Conservation (phyloP, 345 rosid species). For the Litchi chinensis region DNA sequence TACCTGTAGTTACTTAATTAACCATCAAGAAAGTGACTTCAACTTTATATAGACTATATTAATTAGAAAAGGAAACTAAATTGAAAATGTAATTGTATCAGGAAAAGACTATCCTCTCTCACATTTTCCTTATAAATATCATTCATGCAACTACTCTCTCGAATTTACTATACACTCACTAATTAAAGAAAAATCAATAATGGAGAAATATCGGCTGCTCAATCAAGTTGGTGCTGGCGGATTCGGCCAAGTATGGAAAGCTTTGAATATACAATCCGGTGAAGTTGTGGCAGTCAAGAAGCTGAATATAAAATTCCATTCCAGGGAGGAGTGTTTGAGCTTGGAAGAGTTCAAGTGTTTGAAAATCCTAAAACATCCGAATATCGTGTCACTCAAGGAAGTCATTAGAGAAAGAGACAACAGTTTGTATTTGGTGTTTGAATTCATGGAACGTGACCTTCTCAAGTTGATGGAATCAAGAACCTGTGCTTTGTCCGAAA, state of each 20-base stretch:
- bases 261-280: not conserved
- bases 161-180: no score
- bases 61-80: no score
- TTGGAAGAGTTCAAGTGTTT: slow-evolving; percentile 42
- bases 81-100: no score
- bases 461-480: slow-evolving; percentile 39
- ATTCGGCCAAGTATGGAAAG: not conserved
- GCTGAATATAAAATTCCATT: not conserved
- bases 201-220: not conserved
- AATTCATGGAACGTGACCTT: slow-evolving; percentile 53
- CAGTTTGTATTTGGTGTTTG: slow-evolving; percentile 42
- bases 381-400: slow-evolving; percentile 50
- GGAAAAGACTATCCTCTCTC: no score
- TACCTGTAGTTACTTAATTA: no score
- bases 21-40: no score
- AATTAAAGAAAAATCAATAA: not conserved
- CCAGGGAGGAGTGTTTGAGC: slow-evolving; percentile 18
- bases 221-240: slow-evolving; percentile 8
- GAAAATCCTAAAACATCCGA: slow-evolving; percentile 42
- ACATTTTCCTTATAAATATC: no score
- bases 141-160: no score
- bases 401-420: slow-evolving; percentile 35
- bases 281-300: slow-evolving; percentile 7
- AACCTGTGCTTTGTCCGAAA: slow-evolving; percentile 31
- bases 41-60: no score